Base-by-base conservation (phyloP, 1,284 basidiomycete genomes). In the Rhodotorula sp. region DNA sequence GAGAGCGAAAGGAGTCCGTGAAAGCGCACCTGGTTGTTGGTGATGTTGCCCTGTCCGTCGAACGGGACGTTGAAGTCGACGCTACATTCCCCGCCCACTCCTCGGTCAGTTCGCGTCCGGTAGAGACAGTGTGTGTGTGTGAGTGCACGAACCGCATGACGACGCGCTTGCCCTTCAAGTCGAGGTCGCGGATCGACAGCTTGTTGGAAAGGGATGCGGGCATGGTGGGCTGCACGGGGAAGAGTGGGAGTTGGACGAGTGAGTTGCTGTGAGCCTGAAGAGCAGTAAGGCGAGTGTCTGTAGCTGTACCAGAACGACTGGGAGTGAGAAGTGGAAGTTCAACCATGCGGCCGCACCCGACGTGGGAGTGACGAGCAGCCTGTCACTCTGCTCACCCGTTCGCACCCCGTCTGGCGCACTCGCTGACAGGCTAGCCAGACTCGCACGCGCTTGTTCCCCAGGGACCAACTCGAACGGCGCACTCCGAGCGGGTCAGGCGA, bases 21-120 rank as follows among this genome's bases (percentile, higher is more conserved):
- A 16, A 20, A 28, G 84, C 91, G 75, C 79, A 94, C 92, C 69
- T 93, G 92, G 76, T 93, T 90, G 85, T 98, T 99, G 65, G 95
- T 96, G 85, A 99, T 95, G 81, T 89, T 88, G 66, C 88, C 88
- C 74, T 89, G 88, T 79, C 89, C 85, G 83, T 84, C 84, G 75
- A 92, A 87, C 74, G 95, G 95, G 76, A 99, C 95, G 83, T 99
- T 99, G 85, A 99, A 99, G 86, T 99, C 96, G 77, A 98, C 81
- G 46, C 75, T 75, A 68, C 18, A 13, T 34, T 10, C 6, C 40
- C 22, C 7, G 24, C 9, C 2, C 7, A 26, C 16, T 13, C 31
- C 13, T 40, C n/a, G 34, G 31, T 24, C 37, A 50, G 48, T 30
- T 50, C 28, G 26, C 40, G 44, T 22, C 22, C 4, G 22, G 55